phyloP scores from a whole-genome alignment of 1,139 yeast species.

The Zhuliangozyma parablackwelliae region DNA sequence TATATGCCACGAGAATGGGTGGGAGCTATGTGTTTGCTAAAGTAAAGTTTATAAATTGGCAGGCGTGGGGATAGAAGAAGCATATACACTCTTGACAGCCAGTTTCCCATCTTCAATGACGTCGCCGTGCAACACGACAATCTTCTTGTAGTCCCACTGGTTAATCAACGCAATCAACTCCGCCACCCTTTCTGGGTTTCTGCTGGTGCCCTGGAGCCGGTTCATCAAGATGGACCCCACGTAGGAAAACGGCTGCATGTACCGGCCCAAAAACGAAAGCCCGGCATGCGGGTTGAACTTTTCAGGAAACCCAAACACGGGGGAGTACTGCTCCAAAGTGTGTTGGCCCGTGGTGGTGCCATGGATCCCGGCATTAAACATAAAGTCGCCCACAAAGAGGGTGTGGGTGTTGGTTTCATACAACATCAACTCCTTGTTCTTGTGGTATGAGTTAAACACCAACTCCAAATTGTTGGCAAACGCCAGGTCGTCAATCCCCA shows the following conservation, averaged over 20 bases:
- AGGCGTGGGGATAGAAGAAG: too few relatives aligned
- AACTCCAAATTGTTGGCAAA: conserved; percentile 35
- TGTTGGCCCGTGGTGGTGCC: conserved; percentile 10
- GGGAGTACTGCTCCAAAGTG: conserved; percentile 21
- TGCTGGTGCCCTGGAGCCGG: conserved; percentile 13
- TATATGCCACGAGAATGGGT: conserved; percentile 18
- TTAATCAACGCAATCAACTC: conserved; percentile 23
- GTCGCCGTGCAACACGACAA: conserved; percentile 50
- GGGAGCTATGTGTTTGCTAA: conserved; percentile 13
- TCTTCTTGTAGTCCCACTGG: conserved; percentile 37
- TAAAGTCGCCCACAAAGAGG: conserved; percentile 45
- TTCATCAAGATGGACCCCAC: conserved; percentile 18
- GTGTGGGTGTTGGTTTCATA: conserved; percentile 37
- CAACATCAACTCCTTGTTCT: conserved; percentile 45
- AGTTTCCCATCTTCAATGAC: conserved; percentile 30
- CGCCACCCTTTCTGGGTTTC: conserved; percentile 7
- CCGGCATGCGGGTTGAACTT: conserved; percentile 27
- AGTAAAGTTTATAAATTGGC: neutral
- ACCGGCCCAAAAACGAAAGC: conserved; percentile 20
- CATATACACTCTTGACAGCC: conserved; percentile 5
- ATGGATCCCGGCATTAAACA: conserved; percentile 34
- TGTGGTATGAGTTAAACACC: conserved; percentile 42
- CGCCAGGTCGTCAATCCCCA: conserved; percentile 15
- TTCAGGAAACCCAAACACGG: conserved; percentile 31
- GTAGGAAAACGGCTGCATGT: conserved; percentile 25